Evolutionary conservation across 1,139 yeast genomes (phyloP).

Genomic region (Casaregolazyma suthepensis): DNA sequence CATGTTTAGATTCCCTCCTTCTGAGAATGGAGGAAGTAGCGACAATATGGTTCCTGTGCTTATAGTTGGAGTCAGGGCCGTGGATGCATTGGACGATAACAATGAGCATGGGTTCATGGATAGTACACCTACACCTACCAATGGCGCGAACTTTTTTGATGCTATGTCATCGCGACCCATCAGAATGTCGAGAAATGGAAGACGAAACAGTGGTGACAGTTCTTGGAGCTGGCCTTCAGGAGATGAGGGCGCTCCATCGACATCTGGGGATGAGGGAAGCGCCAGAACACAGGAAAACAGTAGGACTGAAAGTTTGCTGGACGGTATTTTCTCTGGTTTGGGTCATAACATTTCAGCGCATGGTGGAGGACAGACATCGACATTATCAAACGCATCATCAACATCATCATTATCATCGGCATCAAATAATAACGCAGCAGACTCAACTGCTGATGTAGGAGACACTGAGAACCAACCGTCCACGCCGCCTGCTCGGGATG

Average conservation of each 20-base stretch:
- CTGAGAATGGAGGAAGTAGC: conserved; percentile 13
- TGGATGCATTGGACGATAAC: conserved; percentile 23
- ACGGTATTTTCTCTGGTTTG: conserved; percentile 6
- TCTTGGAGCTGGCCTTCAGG: conserved; percentile 1
- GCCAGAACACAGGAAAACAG: background rate
- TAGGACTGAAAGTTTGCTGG: conserved; percentile 1
- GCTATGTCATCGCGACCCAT: conserved; percentile 18
- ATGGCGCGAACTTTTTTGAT: conserved; percentile 17
- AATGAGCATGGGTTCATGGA: conserved; percentile 11
- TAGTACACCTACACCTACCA: conserved; percentile 3
- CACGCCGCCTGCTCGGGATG: conserved; percentile 1
- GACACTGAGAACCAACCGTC: background rate
- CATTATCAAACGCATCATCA: background rate
- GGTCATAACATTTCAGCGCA: background rate
- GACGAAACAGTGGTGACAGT: background rate
- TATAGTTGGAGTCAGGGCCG: conserved; percentile 52
- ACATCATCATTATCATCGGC: conserved; percentile 5
- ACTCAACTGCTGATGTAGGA: background rate
- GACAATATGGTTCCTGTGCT: conserved; percentile 44
- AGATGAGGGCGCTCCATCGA: background rate
- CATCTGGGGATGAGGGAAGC: background rate
- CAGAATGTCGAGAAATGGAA: conserved; percentile 7
- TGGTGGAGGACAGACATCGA: background rate
- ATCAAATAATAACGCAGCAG: background rate
- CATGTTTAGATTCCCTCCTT: conserved; percentile 46